Percentiles rank a stretch among this genome's conserved stretches.
Conservation (phyloP, 306 rosid genomes). For the Mucuna pruriens region DNA sequence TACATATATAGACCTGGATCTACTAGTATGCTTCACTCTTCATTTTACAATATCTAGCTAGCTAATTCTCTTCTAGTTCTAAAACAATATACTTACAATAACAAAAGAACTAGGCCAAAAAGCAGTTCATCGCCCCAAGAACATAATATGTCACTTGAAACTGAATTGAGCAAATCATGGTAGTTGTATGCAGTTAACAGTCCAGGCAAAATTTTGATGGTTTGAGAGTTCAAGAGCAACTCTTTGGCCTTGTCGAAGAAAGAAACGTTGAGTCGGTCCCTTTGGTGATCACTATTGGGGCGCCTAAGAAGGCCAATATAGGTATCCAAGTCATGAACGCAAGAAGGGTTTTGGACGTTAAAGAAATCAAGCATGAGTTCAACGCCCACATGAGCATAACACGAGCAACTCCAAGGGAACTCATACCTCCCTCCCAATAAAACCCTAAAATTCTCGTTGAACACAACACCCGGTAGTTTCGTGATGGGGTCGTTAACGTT, state of each 20-base stretch:
- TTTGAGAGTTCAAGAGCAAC: constrained; percentile 41
- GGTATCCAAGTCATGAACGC: constrained; percentile 85
- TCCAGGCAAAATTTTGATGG: constrained; percentile 45
- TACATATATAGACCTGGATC: not conserved
- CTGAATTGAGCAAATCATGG: constrained; percentile 35
- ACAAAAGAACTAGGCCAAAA: constrained; percentile 52
- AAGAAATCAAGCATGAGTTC: constrained; percentile 80
- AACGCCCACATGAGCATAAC: constrained; percentile 92
- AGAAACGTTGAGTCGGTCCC: constrained; percentile 30
- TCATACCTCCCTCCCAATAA: constrained; percentile 60
- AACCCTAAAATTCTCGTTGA: constrained; percentile 90
- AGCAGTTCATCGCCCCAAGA: constrained; percentile 47
- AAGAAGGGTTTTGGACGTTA: constrained; percentile 82
- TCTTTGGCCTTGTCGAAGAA: constrained; percentile 50
- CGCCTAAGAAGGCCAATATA: constrained; percentile 61
- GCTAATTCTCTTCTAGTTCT: not conserved
- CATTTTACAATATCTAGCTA: not conserved
- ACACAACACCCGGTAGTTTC: constrained; percentile 79
- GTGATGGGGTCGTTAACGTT: constrained; percentile 91
- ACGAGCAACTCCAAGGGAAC: constrained; percentile 73
- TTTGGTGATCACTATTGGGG: constrained; percentile 35
- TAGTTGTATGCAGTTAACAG: constrained; percentile 23
- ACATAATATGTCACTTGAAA: constrained; percentile 42
- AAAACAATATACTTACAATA: constrained; percentile 13
- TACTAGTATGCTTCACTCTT: not conserved